Evolutionary conservation across 305 asterid species (phyloP).

Genomic region (Withania somnifera): DNA sequence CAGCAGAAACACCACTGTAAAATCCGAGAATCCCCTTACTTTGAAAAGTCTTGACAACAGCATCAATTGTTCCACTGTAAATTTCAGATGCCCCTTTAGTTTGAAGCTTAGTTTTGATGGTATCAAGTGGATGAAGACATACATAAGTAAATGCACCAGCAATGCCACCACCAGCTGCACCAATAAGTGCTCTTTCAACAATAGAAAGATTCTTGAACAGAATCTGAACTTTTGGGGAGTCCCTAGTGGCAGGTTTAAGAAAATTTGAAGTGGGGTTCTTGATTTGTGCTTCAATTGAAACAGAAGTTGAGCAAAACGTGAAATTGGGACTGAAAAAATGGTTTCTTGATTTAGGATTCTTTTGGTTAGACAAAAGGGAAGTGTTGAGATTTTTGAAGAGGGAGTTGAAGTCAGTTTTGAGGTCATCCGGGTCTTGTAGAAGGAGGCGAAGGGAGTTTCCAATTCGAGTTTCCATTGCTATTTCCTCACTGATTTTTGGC

Average conservation of each 20-base stretch:
- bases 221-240: conserved; percentile 46
- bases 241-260: conserved; percentile 53
- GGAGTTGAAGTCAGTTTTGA: conserved; percentile 47
- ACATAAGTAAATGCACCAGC: conserved; percentile 97
- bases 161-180: conserved; percentile 80
- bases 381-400: conserved; percentile 55
- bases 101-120: conserved; percentile 93
- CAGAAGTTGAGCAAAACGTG: conserved; percentile 52
- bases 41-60: conserved; percentile 63
- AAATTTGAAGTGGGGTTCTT: conserved; percentile 27
- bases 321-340: neutral
- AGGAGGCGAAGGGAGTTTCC: conserved; percentile 33
- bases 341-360: conserved; percentile 8
- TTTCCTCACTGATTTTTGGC: neutral
- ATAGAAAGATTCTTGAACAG: conserved; percentile 72
- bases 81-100: conserved; percentile 86
- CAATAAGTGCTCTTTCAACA: conserved; percentile 64
- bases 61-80: conserved; percentile 73
- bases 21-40: conserved; percentile 71
- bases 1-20: conserved; percentile 89
- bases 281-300: conserved; percentile 30
- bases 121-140: conserved; percentile 83
- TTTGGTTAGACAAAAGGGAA: conserved; percentile 30
- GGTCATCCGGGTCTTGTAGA: conserved; percentile 22
- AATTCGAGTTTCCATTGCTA: conserved; percentile 39